A percentile compares a stretch with the other conserved stretches of the same genome.
phyloP scores from a whole-genome alignment of 1,284 basidiomycete genomes.

The Schizophyllum commune region DNA sequence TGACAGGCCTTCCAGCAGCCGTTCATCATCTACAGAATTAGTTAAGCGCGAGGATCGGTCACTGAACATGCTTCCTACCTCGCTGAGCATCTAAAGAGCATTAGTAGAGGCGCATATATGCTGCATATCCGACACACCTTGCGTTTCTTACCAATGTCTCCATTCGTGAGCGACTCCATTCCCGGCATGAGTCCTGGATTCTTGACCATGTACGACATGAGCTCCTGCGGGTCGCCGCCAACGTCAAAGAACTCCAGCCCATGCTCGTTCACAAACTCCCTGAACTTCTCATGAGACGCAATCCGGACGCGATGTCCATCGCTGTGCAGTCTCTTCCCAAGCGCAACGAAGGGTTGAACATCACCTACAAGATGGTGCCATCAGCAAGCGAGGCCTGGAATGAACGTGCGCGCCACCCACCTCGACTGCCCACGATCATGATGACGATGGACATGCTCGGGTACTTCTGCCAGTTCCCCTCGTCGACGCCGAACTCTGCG shows the following conservation, averaged over 20 bases:
- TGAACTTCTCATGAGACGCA: conserved; percentile 60
- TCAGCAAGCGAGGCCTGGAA: neutral
- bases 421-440: conserved; percentile 58
- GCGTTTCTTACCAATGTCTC: conserved; percentile 39
- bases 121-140: conserved; percentile 5
- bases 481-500: conserved; percentile 43
- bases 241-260: conserved; percentile 51
- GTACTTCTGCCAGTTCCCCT: conserved; percentile 24
- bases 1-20: conserved; percentile 52
- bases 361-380: conserved; percentile 37
- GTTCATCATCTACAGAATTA: conserved; percentile 37
- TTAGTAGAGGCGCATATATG: no score
- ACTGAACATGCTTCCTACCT: neutral
- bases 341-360: conserved; percentile 64
- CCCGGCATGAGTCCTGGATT: conserved; percentile 49
- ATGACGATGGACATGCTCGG: conserved; percentile 52
- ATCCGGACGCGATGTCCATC: conserved; percentile 59
- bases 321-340: conserved; percentile 45
- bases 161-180: conserved; percentile 37
- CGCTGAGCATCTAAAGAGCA: neutral
- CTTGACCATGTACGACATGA: conserved; percentile 57
- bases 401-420: conserved; percentile 21
- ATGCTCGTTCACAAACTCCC: conserved; percentile 42
- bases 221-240: conserved; percentile 50
- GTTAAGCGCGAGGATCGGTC: neutral